phyloP scores from a whole-genome alignment of 108 stramenopile species.

The Conticribra weissflogii region DNA sequence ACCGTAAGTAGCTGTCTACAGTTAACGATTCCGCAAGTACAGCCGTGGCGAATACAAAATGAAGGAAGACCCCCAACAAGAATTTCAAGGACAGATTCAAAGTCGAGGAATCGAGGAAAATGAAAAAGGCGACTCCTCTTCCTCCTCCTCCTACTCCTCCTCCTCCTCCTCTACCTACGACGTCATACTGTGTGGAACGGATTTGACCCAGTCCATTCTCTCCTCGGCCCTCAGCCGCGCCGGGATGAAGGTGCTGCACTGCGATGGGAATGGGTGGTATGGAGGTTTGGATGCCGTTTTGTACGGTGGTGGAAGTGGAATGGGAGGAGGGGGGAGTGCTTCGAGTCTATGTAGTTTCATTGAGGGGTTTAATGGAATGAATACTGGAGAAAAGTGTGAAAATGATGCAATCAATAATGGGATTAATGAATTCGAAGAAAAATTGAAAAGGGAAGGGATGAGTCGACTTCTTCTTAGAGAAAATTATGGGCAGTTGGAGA shows the following conservation, averaged over 20 bases:
- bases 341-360: conserved; percentile 39
- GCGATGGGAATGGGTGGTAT: conserved; percentile 78
- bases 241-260: conserved; percentile 75
- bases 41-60: too few species aligned
- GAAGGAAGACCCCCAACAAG: too few species aligned
- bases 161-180: conserved; percentile 56
- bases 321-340: conserved; percentile 3
- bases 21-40: too few species aligned
- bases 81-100: too few species aligned
- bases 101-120: too few species aligned
- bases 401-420: not conserved
- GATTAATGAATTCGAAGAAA: too few species aligned
- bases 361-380: conserved; percentile 16
- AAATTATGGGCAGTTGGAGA: conserved; percentile 30
- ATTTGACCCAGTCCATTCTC: conserved; percentile 74
- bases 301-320: too few species aligned
- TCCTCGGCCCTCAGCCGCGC: conserved; percentile 79
- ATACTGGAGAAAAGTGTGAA: not conserved
- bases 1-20: too few species aligned
- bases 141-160: not conserved
- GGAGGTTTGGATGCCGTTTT: conserved; percentile 81
- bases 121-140: too few species aligned
- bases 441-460: too few species aligned
- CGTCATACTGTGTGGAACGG: conserved; percentile 79
- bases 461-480: conserved; percentile 25